A percentile compares a stretch with the other conserved stretches of the same genome.
phyloP scores from a whole-genome alignment of 371 early-diverging fungal species.

The Entomophthora muscae region DNA sequence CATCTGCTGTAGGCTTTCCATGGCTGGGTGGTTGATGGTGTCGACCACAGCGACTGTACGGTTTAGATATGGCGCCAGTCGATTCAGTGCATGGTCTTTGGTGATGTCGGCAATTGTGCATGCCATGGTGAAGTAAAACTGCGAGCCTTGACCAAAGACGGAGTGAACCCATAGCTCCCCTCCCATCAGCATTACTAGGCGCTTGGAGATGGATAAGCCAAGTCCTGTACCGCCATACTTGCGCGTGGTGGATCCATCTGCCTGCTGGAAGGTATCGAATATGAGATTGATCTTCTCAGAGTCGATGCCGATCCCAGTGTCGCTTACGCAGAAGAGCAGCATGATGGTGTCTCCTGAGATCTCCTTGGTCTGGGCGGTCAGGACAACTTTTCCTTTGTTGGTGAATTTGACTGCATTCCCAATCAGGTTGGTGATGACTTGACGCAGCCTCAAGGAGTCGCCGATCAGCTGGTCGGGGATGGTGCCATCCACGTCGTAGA shows the following conservation, averaged over 20 bases:
- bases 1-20: constrained; percentile 8
- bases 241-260: constrained; percentile 60
- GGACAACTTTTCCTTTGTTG: constrained; percentile 26
- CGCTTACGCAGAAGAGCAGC: constrained; percentile 40
- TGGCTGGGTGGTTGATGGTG: constrained; percentile 11
- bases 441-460: constrained; percentile 26
- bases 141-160: constrained; percentile 41
- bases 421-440: constrained; percentile 29
- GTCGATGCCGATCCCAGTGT: constrained; percentile 43
- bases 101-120: constrained; percentile 21
- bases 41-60: constrained; percentile 24
- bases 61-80: constrained; percentile 22
- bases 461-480: constrained; percentile 22
- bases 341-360: neutral
- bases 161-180: constrained; percentile 61
- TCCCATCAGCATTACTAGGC: constrained; percentile 55
- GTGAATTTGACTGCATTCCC: constrained; percentile 53
- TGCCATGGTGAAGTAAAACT: constrained; percentile 49
- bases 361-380: neutral
- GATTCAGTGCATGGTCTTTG: constrained; percentile 20
- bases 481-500: constrained; percentile 12
- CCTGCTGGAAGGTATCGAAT: constrained; percentile 69
- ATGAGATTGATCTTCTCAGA: constrained; percentile 37
- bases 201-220: constrained; percentile 60
- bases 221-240: constrained; percentile 73